Evolutionary conservation across 192 early-diverging fungal genomes (phyloP).

Genomic region (Linnemannia zychae): DNA sequence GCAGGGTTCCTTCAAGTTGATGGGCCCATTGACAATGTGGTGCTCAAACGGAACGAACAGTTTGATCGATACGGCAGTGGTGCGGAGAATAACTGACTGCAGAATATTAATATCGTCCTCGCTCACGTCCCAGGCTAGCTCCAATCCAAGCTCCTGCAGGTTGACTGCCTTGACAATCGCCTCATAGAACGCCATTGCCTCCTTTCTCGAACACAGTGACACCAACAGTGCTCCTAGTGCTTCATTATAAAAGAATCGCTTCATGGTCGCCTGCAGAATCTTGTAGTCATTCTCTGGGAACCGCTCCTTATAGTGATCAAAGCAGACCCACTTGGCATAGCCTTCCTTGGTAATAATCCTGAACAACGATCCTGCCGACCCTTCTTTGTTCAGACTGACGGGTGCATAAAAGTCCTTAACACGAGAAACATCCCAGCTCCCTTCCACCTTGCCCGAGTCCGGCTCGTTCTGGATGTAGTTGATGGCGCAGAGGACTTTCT

Average conservation of each 20-base stretch:
- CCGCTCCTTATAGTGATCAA: conserved; percentile 18
- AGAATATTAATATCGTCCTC: conserved; percentile 5
- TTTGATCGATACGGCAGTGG: conserved; percentile 19
- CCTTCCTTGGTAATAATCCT: conserved; percentile 21
- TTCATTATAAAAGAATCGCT: conserved; percentile 19
- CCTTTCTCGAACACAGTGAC: conserved; percentile 2
- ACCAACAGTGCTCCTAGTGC: conserved; percentile 17
- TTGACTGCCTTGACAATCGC: conserved; percentile 22
- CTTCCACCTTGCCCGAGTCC: conserved; percentile 18
- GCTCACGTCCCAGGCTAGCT: conserved; percentile 4
- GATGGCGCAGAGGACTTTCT: conserved; percentile 2
- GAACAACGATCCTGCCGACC: conserved; percentile 16
- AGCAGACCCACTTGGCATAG: conserved; percentile 19
- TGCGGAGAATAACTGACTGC: conserved; percentile 3
- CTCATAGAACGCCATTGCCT: conserved; percentile 16
- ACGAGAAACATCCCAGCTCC: conserved; percentile 26
- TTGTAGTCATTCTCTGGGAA: conserved; percentile 21
- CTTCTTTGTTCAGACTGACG: conserved; percentile 13
- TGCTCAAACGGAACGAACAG: conserved; percentile 2
- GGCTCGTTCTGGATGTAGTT: conserved; percentile 21
- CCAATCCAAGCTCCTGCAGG: conserved; percentile 17
- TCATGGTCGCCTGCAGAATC: conserved; percentile 5
- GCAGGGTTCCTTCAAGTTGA: not conserved
- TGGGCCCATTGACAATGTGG: not conserved
- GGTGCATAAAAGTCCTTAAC: conserved; percentile 18